Evolutionary conservation across 2,329 filamentous ascomycete genomes (phyloP).

Genomic region (Pleurostoma richardsiae): DNA sequence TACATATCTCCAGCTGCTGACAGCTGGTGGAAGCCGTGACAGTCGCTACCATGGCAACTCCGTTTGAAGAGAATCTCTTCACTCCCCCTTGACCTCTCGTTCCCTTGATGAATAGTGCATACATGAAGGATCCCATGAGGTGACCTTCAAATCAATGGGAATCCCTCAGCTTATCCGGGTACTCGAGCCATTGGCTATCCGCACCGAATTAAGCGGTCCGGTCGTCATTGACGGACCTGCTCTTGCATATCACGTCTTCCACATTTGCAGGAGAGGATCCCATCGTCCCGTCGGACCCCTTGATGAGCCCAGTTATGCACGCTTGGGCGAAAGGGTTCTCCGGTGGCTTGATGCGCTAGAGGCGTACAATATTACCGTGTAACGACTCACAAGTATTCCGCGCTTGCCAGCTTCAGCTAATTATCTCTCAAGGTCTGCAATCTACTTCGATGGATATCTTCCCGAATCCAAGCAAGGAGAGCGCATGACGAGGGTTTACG

Average conservation of each 20-base stretch:
- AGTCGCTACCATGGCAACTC: no score
- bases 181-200: conserved; percentile 14
- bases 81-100: no score
- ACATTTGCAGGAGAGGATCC: conserved; percentile 7
- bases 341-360: conserved; percentile 14
- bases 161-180: conserved; percentile 14
- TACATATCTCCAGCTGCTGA: no score
- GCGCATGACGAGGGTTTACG: conserved; percentile 56
- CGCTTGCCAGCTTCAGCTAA: conserved; percentile 13
- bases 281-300: conserved; percentile 9
- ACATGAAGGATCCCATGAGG: no score
- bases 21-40: no score
- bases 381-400: neutral
- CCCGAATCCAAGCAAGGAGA: conserved; percentile 61
- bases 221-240: conserved; percentile 19
- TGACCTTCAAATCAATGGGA: conserved; percentile 11
- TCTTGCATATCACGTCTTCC: conserved; percentile 16
- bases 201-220: conserved; percentile 6
- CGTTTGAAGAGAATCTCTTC: no score
- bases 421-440: conserved; percentile 45
- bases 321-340: conserved; percentile 11
- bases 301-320: conserved; percentile 11
- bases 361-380: conserved; percentile 9
- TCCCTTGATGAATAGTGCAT: no score
- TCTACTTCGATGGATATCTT: conserved; percentile 84